These are phyloP conservation scores for Umbelopsis sp. DNA, from an alignment of 192 early-diverging fungal species.

Conservation along the genomic window DNA sequence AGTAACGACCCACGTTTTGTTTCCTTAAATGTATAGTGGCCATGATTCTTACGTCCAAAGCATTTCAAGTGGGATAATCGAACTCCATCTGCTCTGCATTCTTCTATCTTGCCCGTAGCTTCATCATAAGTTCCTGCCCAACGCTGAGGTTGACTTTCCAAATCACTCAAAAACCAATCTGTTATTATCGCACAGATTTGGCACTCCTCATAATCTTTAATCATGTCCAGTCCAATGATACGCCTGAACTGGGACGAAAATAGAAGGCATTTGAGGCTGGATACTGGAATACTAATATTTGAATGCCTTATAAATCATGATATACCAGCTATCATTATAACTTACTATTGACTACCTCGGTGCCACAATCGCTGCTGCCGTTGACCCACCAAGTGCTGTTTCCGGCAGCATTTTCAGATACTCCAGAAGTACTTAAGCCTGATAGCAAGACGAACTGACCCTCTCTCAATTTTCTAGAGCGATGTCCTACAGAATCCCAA, in stretches of 20 bases:
- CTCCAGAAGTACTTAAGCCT: slow-evolving; percentile 16
- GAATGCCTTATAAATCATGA: neutral
- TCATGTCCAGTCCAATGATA: neutral
- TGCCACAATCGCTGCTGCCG: slow-evolving; percentile 27
- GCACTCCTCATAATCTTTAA: slow-evolving; percentile 18
- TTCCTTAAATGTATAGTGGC: neutral
- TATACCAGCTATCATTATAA: neutral
- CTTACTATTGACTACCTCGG: slow-evolving; percentile 31
- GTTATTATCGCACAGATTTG: slow-evolving; percentile 19
- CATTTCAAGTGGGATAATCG: slow-evolving; percentile 6
- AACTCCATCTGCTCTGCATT: neutral
- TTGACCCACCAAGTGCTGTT: slow-evolving; percentile 28
- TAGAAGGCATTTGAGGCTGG: slow-evolving; percentile 13
- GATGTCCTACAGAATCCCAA: slow-evolving; percentile 30
- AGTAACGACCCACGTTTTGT: neutral
- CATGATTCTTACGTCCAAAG: slow-evolving; percentile 1
- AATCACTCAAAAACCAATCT: slow-evolving; percentile 23
- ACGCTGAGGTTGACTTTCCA: neutral
- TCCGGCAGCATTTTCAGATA: slow-evolving; percentile 1
- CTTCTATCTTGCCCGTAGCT: neutral
- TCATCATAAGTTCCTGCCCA: neutral
- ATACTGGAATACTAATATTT: slow-evolving; percentile 5
- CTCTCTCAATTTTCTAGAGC: slow-evolving; percentile 16
- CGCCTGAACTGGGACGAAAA: slow-evolving; percentile 19
- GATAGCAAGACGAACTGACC: slow-evolving; percentile 27